A percentile compares a stretch with the other conserved stretches of the same genome.
phyloP scores from a whole-genome alignment of 148 eudicot genomes.

The Fagopyrum tataricum region DNA sequence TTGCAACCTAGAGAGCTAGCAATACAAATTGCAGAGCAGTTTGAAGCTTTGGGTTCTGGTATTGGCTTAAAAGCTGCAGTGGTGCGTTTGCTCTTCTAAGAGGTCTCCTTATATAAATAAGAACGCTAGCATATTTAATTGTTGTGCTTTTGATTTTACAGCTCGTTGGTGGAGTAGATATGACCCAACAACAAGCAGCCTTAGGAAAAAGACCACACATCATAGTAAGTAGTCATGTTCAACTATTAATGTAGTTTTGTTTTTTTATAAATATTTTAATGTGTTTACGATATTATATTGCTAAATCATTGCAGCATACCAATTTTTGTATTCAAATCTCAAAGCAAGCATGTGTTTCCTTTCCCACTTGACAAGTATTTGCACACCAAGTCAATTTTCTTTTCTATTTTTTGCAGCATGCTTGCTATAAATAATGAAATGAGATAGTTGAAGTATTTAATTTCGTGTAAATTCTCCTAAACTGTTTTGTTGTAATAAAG shows the following conservation, averaged over 20 bases:
- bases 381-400: neutral
- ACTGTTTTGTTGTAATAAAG: too few relatives aligned
- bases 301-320: neutral
- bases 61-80: slow-evolving; percentile 75
- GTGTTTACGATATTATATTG: neutral
- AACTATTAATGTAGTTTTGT: neutral
- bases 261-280: neutral
- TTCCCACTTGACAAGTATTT: neutral
- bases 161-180: slow-evolving; percentile 74
- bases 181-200: slow-evolving; percentile 41
- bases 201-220: slow-evolving; percentile 62
- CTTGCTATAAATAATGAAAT: neutral
- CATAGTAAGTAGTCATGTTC: slow-evolving; percentile 35
- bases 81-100: slow-evolving; percentile 32
- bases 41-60: slow-evolving; percentile 78
- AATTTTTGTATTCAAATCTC: neutral
- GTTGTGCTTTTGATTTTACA: slow-evolving; percentile 20
- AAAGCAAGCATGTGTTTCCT: neutral
- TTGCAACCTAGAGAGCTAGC: slow-evolving; percentile 63
- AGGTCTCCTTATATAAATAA: neutral
- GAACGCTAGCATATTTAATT: neutral
- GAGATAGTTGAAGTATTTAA: neutral
- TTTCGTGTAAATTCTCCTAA: neutral
- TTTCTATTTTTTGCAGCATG: neutral
- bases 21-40: slow-evolving; percentile 88